Conservation (phyloP, 805 yeast species). For the Grigorovia humatica region DNA sequence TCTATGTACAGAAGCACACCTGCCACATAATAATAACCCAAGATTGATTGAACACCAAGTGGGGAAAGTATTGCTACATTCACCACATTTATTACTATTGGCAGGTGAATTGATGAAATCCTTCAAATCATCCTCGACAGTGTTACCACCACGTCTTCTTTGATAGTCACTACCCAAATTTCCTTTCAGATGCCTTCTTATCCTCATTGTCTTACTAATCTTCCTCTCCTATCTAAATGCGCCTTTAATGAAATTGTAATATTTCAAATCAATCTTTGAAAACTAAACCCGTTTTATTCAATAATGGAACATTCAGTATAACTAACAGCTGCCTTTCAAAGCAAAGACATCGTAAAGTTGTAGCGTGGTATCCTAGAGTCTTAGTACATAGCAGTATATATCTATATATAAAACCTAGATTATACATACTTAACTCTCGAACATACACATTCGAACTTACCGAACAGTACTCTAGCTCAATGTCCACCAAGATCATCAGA, state of each 20-base stretch:
- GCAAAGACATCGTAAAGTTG: background rate
- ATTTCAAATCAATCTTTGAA: background rate
- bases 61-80: constrained; percentile 60
- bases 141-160: background rate
- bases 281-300: background rate
- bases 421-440: no score
- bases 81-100: constrained; percentile 69
- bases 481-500: background rate
- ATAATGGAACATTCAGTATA: no score
- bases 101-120: constrained; percentile 47
- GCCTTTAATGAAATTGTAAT: background rate
- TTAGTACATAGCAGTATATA: background rate
- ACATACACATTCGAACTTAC: no score
- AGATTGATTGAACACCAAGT: constrained; percentile 33
- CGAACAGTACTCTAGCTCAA: background rate
- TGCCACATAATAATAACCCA: constrained; percentile 71
- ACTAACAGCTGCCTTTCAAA: no score
- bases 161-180: background rate
- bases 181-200: background rate
- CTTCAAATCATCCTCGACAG: constrained; percentile 33
- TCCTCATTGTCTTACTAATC: background rate
- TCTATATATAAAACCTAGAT: no score
- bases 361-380: background rate
- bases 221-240: background rate
- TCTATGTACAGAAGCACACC: constrained; percentile 75